Conservation (phyloP, 1,139 yeast species). For the Geotrichum australiense region DNA sequence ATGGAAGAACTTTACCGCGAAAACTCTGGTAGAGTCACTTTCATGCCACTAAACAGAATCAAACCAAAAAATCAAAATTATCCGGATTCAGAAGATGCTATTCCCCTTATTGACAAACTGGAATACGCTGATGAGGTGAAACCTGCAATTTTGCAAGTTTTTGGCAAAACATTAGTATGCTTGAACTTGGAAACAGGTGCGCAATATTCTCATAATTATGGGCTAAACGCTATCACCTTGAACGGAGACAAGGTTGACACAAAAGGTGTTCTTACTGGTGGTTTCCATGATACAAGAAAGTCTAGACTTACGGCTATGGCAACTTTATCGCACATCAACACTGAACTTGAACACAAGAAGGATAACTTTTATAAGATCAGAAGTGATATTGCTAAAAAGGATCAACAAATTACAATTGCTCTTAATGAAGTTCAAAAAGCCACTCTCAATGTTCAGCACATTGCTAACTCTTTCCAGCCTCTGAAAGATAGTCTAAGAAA, state of each 20-base stretch:
- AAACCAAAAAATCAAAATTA: constrained; percentile 37
- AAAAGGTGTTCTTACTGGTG: constrained; percentile 84
- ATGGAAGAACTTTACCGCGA: constrained; percentile 72
- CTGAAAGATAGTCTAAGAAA: constrained; percentile 8
- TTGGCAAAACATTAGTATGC: constrained; percentile 76
- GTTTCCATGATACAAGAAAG: constrained; percentile 63
- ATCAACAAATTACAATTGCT: constrained; percentile 40
- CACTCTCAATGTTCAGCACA: constrained; percentile 26
- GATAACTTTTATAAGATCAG: constrained; percentile 36
- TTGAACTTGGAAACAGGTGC: constrained; percentile 62
- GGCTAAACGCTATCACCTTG: constrained; percentile 72
- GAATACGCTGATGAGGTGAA: constrained; percentile 48
- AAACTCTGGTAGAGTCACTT: constrained; percentile 78
- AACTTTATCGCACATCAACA: constrained; percentile 41
- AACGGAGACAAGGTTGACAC: constrained; percentile 88
- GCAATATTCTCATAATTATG: constrained; percentile 55
- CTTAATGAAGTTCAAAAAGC: constrained; percentile 45
- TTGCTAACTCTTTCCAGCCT: constrained; percentile 13
- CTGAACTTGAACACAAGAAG: constrained; percentile 40
- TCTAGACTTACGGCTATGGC: constrained; percentile 69
- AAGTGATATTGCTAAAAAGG: constrained; percentile 37
- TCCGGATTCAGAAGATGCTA: constrained; percentile 48
- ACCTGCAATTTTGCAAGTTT: constrained; percentile 65
- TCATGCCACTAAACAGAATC: constrained; percentile 81
- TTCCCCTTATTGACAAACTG: constrained; percentile 71